Base-by-base conservation (phyloP, 176 grass and related monocot species). In the Avena eriantha region DNA sequence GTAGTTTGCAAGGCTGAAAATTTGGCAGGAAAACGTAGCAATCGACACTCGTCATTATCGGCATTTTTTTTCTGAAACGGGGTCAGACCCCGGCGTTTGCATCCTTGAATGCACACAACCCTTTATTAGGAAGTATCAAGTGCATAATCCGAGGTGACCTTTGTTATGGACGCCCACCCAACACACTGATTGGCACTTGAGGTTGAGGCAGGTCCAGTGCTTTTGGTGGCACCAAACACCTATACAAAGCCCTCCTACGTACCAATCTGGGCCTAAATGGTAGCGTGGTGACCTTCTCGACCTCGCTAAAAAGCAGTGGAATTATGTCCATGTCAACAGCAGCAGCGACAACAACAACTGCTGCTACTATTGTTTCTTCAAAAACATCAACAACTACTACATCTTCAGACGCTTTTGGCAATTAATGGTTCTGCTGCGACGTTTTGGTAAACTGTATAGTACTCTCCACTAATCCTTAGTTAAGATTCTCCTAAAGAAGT, bases 1-100 rank as follows among this genome's bases (percentile, higher is more conserved):
- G 5, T 66, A 33, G 49, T 8, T 74, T 24, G 35, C 21, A 16
- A 26, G 39, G 19, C 3, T 53, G 67, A 71, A 21, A 56, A 5
- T 2, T 90, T 84, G 57, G 76, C 81, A 91, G 85, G 89, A 84
- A 91, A 91, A 87, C 76, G 89, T 91, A 84, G 69, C 89, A 9
- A 80, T 87, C 81, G 29, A 12, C 15, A 26, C 7, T 15, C 57
- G 76, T 80, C 81, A 19, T 76, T 76, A 69, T 84, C 85, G 15
- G 16, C 23, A n/a, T n/a, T n/a, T n/a, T n/a, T n/a, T n/a, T n/a
- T n/a, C n/a, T n/a, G n/a, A n/a, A n/a, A n/a, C n/a, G n/a, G n/a
- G n/a, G n/a, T n/a, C n/a, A n/a, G n/a, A n/a, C n/a, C n/a, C n/a
- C n/a, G n/a, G n/a, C n/a, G n/a, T n/a, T n/a, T n/a, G n/a, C n/a